Percentiles rank a stretch among this genome's conserved stretches.
Conservation (phyloP, 2,329 filamentous ascomycete genomes). For the Ophiostoma pallidulum region DNA sequence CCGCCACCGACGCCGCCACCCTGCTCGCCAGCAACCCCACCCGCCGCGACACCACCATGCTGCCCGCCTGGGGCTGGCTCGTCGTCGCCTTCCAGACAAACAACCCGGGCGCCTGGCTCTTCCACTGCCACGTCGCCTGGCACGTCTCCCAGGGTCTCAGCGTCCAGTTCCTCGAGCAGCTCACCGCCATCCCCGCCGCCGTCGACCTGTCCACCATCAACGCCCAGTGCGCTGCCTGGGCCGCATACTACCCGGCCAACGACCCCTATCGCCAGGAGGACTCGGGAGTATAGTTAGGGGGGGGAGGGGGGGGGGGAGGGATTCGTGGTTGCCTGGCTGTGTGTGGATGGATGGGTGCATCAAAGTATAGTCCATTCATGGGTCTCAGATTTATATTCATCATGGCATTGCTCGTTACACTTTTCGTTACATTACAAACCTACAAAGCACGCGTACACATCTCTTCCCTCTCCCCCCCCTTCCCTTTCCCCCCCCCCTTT, state of each 20-base stretch:
- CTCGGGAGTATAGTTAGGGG: slow-evolving; percentile 15
- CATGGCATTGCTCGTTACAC: too few species aligned
- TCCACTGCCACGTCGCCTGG: slow-evolving; percentile 42
- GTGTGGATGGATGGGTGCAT: too few species aligned
- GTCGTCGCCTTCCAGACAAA: slow-evolving; percentile 39
- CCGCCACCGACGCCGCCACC: slow-evolving; percentile 21
- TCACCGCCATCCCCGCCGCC: slow-evolving; percentile 9
- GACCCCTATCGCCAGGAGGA: slow-evolving; percentile 13
- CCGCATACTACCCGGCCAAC: slow-evolving; percentile 12
- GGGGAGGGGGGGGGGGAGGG: too few species aligned
- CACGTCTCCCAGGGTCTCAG: slow-evolving; percentile 40
- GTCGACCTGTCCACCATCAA: slow-evolving; percentile 11
- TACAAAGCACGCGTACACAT: too few species aligned
- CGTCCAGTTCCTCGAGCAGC: slow-evolving; percentile 40
- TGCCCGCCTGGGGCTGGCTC: slow-evolving; percentile 36
- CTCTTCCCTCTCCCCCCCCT: too few species aligned
- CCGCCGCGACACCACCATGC: slow-evolving; percentile 37
- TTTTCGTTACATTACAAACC: too few species aligned
- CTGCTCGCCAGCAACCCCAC: slow-evolving; percentile 33
- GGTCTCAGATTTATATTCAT: too few species aligned
- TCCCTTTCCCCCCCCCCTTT: too few species aligned
- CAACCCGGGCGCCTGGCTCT: slow-evolving; percentile 42
- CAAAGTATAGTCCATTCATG: too few species aligned
- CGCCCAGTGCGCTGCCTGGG: slow-evolving; percentile 12
- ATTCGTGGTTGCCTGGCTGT: too few species aligned